Conservation (phyloP, 352 stramenopile species). For the Thraustotheca clavata region DNA sequence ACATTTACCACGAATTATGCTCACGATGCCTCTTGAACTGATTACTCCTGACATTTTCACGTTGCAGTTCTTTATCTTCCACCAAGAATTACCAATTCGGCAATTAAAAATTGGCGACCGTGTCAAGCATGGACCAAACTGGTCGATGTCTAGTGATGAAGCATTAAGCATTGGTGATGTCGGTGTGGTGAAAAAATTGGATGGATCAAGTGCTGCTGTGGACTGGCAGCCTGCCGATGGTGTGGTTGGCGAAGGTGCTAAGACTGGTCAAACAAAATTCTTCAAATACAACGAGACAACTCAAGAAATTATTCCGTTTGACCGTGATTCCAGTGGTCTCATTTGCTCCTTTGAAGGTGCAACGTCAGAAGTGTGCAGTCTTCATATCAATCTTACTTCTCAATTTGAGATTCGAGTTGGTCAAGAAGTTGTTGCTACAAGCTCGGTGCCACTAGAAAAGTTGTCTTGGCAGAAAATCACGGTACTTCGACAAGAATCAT, state of each 20-base stretch:
- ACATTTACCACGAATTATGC: neutral
- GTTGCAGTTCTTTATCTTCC: neutral
- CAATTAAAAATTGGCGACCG: neutral
- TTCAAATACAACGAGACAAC: neutral
- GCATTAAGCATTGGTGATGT: neutral
- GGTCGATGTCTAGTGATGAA: neutral
- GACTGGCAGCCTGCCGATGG: neutral
- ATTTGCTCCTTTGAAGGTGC: neutral
- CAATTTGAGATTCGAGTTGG: neutral
- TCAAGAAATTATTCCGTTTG: conserved; percentile 41
- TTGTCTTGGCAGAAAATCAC: neutral
- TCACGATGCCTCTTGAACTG: neutral
- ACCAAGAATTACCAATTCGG: neutral
- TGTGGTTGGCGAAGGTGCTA: neutral
- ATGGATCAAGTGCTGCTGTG: neutral
- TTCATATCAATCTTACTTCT: neutral
- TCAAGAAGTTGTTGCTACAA: neutral
- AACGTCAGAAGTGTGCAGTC: neutral
- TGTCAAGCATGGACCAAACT: neutral
- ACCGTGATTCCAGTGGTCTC: conserved; percentile 43
- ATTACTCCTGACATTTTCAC: neutral
- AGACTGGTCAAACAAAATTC: neutral
- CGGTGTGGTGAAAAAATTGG: neutral
- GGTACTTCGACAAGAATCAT: neutral
- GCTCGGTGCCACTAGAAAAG: neutral